These are phyloP conservation scores for Rubia yunnanensis DNA, from an alignment of 257 asterid species.

Conservation along the genomic window DNA sequence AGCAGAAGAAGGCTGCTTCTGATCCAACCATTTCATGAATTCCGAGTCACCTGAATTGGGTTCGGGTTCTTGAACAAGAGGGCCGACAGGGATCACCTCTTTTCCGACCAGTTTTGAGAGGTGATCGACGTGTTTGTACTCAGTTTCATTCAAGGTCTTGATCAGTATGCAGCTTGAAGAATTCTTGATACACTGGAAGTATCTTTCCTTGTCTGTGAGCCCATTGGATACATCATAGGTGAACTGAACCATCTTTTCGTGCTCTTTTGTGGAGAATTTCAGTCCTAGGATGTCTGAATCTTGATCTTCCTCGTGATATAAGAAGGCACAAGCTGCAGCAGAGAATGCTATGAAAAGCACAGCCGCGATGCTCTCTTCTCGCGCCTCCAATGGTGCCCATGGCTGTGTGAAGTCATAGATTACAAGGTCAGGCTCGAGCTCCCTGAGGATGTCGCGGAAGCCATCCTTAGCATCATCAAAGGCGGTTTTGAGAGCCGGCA, in stretches of 20 bases:
- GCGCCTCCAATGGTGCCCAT: constrained; percentile 13
- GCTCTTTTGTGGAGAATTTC: neutral
- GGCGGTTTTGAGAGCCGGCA: constrained; percentile 17
- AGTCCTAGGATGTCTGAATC: constrained; percentile 2
- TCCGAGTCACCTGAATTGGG: neutral
- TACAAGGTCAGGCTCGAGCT: constrained; percentile 4
- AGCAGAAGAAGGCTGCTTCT: constrained; percentile 2
- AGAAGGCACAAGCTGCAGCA: constrained; percentile 5
- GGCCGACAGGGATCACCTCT: constrained; percentile 3
- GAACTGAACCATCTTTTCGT: neutral
- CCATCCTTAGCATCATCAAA: constrained; percentile 6
- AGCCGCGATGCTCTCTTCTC: constrained; percentile 4
- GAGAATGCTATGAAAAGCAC: constrained; percentile 6
- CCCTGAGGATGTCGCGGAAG: constrained; percentile 6
- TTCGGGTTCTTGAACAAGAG: constrained; percentile 1
- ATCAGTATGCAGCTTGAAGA: constrained; percentile 3
- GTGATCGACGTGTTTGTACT: constrained; percentile 2
- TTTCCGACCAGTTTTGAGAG: neutral
- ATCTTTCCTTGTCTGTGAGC: constrained; percentile 8
- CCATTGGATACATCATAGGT: constrained; percentile 11
- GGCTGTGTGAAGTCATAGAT: constrained; percentile 14
- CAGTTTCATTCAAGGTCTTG: constrained; percentile 13
- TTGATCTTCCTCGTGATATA: constrained; percentile 4
- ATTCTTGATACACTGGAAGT: neutral
- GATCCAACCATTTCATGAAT: neutral